Percentiles rank a stretch among this genome's conserved stretches.
Conservation (phyloP, 257 asterid species). For the Phtheirospermum japonicum region DNA sequence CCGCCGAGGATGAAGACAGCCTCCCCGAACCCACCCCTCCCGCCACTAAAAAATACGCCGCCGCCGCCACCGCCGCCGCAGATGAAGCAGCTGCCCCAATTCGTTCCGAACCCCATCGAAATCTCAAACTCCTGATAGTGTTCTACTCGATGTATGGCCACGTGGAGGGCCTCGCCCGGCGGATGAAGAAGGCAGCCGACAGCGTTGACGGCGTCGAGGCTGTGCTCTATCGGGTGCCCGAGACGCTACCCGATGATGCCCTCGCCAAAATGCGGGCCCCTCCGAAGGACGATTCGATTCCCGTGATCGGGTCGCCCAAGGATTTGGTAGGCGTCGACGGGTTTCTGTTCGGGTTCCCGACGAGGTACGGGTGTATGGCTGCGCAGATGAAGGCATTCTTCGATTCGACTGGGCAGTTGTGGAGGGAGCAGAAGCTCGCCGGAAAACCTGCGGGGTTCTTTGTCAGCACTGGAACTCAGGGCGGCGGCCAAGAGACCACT, state of each 20-base stretch:
- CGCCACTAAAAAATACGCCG: background rate
- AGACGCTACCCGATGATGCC: conserved; percentile 62
- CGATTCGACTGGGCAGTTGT: conserved; percentile 78
- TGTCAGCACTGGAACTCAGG: conserved; percentile 99
- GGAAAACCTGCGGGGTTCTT: conserved; percentile 97
- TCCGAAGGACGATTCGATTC: conserved; percentile 63
- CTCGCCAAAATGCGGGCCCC: conserved; percentile 75
- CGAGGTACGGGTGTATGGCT: conserved; percentile 91
- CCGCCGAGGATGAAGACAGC: conserved; percentile 22
- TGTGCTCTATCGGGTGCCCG: conserved; percentile 73
- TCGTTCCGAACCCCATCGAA: conserved; percentile 30
- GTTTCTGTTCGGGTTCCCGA: conserved; percentile 85
- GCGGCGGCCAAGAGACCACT: conserved; percentile 99
- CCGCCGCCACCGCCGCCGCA: conserved; percentile 7
- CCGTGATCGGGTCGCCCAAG: conserved; percentile 53
- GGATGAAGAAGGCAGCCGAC: conserved; percentile 83
- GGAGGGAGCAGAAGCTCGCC: conserved; percentile 88
- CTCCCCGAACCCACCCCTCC: conserved; percentile 30
- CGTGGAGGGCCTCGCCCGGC: conserved; percentile 79
- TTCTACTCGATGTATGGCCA: conserved; percentile 98
- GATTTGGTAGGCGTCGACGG: conserved; percentile 76
- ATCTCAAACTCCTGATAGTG: conserved; percentile 57
- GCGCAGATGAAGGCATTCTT: conserved; percentile 98
- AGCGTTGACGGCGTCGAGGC: conserved; percentile 71
- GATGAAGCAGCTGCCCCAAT: conserved; percentile 18